These are phyloP conservation scores for Arthrobotrys entomopaga DNA, from an alignment of 2,329 filamentous ascomycete genomes.

Conservation along the genomic window DNA sequence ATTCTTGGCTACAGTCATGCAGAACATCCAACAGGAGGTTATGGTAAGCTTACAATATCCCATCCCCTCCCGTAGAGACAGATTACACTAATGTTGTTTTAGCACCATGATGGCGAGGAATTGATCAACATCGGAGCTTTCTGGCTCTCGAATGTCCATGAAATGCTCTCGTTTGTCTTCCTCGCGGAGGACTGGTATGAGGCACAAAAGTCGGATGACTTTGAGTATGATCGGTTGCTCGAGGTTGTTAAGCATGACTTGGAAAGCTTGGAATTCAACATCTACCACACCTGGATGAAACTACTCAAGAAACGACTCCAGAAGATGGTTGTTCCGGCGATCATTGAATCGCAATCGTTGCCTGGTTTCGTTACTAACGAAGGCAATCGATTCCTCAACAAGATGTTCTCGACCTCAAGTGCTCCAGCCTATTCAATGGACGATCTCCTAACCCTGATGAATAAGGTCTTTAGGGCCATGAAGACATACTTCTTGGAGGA, in stretches of 20 bases:
- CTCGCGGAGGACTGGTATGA: constrained; percentile 99
- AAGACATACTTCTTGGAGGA: constrained; percentile 98
- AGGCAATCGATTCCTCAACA: constrained; percentile 97
- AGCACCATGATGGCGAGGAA: constrained; percentile 92
- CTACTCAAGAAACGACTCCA: constrained; percentile 98
- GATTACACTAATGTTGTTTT: constrained; percentile 32
- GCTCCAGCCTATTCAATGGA: constrained; percentile 99
- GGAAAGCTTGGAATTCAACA: constrained; percentile 98
- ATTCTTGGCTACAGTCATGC: constrained; percentile 99
- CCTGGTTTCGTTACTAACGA: constrained; percentile 99
- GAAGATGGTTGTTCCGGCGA: constrained; percentile 99
- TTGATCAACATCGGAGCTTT: constrained; percentile 97
- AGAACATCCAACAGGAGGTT: constrained; percentile 98
- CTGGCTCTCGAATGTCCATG: constrained; percentile 98
- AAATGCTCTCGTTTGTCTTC: constrained; percentile 99
- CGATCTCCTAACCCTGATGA: constrained; percentile 91
- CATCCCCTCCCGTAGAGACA: not conserved
- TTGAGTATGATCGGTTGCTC: constrained; percentile 95
- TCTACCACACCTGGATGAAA: constrained; percentile 99
- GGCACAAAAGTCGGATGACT: constrained; percentile 98
- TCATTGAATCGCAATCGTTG: constrained; percentile 97
- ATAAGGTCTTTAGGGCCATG: constrained; percentile 98
- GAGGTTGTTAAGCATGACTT: constrained; percentile 99
- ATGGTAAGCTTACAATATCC: constrained; percentile 68
- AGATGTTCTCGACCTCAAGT: constrained; percentile 89